phyloP scores from a whole-genome alignment of 2,329 filamentous ascomycete species.

The Venturiaceae sp. region DNA sequence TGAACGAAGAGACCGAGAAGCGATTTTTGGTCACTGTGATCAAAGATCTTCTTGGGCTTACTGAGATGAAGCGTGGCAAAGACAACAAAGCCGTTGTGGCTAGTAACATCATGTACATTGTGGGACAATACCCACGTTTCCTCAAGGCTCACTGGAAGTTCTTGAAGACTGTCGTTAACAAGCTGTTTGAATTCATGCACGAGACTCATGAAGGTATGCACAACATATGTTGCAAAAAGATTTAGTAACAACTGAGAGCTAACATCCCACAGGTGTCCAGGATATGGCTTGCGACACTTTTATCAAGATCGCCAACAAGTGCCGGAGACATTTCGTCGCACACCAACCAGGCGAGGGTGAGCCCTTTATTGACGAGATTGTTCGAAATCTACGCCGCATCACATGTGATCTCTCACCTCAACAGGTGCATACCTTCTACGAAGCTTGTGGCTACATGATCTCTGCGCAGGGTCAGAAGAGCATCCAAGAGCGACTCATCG shows the following conservation, averaged over 20 bases:
- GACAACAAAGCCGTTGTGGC: slow-evolving; percentile 99
- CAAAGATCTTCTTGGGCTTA: slow-evolving; percentile 91
- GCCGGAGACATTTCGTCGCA: slow-evolving; percentile 92
- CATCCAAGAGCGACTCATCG: slow-evolving; percentile 82
- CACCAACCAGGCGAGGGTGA: slow-evolving; percentile 89
- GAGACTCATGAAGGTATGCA: slow-evolving; percentile 85
- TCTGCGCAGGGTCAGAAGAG: slow-evolving; percentile 93
- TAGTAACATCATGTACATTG: slow-evolving; percentile 99
- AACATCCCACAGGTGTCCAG: slow-evolving; percentile 61
- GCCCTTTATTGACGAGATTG: slow-evolving; percentile 97
- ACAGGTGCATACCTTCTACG: slow-evolving; percentile 97
- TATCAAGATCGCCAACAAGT: slow-evolving; percentile 99
- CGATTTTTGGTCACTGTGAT: slow-evolving; percentile 97
- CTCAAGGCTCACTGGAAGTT: slow-evolving; percentile 99
- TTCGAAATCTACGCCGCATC: slow-evolving; percentile 89
- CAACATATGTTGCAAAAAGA: background rate
- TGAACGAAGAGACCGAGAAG: slow-evolving; percentile 99
- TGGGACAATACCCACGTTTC: slow-evolving; percentile 96
- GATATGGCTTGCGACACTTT: slow-evolving; percentile 99
- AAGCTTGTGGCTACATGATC: slow-evolving; percentile 98
- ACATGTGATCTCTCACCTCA: slow-evolving; percentile 92
- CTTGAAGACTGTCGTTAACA: slow-evolving; percentile 98
- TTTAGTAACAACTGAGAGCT: background rate
- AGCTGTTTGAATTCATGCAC: slow-evolving; percentile 99
- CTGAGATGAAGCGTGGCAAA: slow-evolving; percentile 98